Conservation (phyloP, 1,284 basidiomycete species). For the Coniophora puteana region DNA sequence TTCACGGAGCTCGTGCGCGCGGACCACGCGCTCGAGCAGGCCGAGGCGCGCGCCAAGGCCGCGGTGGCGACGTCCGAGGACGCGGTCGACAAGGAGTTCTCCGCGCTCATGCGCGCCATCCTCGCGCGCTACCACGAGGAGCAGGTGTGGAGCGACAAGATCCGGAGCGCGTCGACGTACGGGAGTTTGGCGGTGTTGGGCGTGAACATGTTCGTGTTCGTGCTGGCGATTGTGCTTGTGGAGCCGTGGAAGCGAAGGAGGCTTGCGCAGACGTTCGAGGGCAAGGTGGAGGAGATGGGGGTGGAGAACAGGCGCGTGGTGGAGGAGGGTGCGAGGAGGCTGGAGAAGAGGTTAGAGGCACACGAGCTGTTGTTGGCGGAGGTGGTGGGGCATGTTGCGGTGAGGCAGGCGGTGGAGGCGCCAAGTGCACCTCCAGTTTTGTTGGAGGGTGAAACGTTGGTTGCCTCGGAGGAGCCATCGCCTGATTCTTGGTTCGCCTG, state of each 20-base stretch:
- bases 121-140: conserved; percentile 92
- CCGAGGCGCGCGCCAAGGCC: conserved; percentile 66
- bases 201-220: conserved; percentile 85
- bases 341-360: conserved; percentile 47
- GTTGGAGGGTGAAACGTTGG: conserved; percentile 5
- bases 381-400: conserved; percentile 23
- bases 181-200: conserved; percentile 80
- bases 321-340: conserved; percentile 41
- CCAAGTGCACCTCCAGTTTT: background rate
- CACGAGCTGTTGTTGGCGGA: conserved; percentile 40
- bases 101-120: conserved; percentile 81
- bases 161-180: conserved; percentile 88
- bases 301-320: conserved; percentile 47
- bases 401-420: conserved; percentile 10
- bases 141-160: conserved; percentile 97
- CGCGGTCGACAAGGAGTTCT: conserved; percentile 82
- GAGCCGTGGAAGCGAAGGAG: conserved; percentile 91
- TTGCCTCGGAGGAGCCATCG: conserved; percentile 1
- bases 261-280: conserved; percentile 84
- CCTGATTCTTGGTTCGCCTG: too few relatives aligned
- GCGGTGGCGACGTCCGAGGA: conserved; percentile 67
- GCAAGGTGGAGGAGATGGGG: conserved; percentile 75
- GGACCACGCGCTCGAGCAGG: conserved; percentile 82
- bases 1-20: conserved; percentile 86
- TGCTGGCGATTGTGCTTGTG: conserved; percentile 82